Evolutionary conservation across 176 grass and related monocot genomes (phyloP), one percentile per base, ranked within the genome.

Genomic region (Pharus latifolius): DNA sequence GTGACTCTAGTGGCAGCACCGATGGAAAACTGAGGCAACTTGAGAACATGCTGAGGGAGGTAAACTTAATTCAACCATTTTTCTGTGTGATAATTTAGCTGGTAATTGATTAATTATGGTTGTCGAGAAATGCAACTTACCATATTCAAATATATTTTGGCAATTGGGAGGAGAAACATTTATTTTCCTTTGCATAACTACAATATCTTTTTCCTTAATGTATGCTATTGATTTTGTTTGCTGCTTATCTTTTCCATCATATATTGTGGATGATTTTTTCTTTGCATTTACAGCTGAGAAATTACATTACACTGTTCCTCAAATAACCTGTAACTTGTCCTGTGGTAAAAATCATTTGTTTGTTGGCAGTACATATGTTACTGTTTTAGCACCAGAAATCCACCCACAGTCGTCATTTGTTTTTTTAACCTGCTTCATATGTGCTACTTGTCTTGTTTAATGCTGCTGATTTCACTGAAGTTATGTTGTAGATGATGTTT

Each of bases 31-130:
- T 99, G 49, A 82, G 84, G 28, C 82, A 99, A 47, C 63, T 99
- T 49, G 95, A 91, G 75, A 91, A 99, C 79, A 83, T 99, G 75
- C 69, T 99, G 41, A 83, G 82, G 64, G 95, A 94, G 95, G 95
- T 93, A 87, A 30, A 32, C 35, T 59, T 69, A 3, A 3, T 49
- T 51, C 22, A 24, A 68, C 69, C 13, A 10, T 32, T 8, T 13
- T 3, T 34, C 11, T 63, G 42, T 45, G 10, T 38, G 17, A 70
- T 34, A 72, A 27, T 19, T 49, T 69, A 7, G 20, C 64, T 10
- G 11, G 58, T 13, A 1, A 13, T 53, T 28, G n/a, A 12, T 10
- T 65, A 1, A 10, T 24, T 48, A 30, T 10, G 17, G 14, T 24
- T 72, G 14, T n/a, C 41, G 57, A 40, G 16, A 2, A 31, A 23